Percentiles rank a stretch among this genome's conserved stretches.
phyloP scores from a whole-genome alignment of 371 early-diverging fungal genomes.

The Mucor mucedo region DNA sequence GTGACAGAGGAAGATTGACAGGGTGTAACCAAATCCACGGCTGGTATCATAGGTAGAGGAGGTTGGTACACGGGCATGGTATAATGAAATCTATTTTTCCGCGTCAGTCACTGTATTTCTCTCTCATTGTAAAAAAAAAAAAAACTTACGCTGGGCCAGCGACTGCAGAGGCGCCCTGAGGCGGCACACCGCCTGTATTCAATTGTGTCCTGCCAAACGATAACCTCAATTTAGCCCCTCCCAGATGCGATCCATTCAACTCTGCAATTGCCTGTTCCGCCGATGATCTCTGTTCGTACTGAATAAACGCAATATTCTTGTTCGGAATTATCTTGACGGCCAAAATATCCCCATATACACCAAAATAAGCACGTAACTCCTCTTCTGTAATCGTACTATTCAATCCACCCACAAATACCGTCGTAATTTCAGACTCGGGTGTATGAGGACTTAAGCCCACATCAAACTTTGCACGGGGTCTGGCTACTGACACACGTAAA shows the following conservation, averaged over 20 bases:
- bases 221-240: constrained; percentile 76
- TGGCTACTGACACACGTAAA: constrained; percentile 86
- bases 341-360: constrained; percentile 77
- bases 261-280: constrained; percentile 84
- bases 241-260: constrained; percentile 79
- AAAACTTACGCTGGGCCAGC: not conserved
- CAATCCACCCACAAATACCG: constrained; percentile 67
- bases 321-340: constrained; percentile 88
- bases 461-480: constrained; percentile 69
- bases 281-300: constrained; percentile 71
- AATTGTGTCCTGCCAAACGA: constrained; percentile 83
- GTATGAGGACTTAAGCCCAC: constrained; percentile 26
- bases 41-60: constrained; percentile 5
- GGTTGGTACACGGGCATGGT: constrained; percentile 6
- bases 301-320: constrained; percentile 89
- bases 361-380: constrained; percentile 32
- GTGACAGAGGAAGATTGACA: constrained; percentile 4
- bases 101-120: no score
- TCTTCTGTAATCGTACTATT: constrained; percentile 38
- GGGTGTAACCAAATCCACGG: constrained; percentile 21
- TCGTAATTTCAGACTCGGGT: constrained; percentile 82
- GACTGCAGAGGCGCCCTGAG: not conserved
- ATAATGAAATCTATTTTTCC: not conserved
- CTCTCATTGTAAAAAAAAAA: not conserved
- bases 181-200: constrained; percentile 6